Evolutionary conservation across 2,329 filamentous ascomycete genomes (phyloP).

Genomic region (Septoria linicola): DNA sequence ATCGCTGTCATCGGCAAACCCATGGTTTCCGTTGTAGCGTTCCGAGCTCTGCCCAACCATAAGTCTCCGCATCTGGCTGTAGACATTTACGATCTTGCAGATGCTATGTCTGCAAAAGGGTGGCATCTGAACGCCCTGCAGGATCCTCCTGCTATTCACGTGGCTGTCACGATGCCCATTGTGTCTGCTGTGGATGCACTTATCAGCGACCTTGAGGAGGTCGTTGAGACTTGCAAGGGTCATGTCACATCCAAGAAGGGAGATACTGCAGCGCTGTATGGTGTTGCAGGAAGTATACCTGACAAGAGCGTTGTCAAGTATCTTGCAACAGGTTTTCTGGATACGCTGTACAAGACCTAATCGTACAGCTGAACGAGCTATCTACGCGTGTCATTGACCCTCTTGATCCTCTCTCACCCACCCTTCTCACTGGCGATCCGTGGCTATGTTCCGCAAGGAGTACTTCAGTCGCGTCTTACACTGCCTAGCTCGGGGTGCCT

Average conservation of each 20-base stretch:
- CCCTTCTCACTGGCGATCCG: no score
- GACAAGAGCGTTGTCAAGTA: conserved; percentile 95
- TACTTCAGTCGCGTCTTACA: no score
- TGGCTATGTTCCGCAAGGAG: no score
- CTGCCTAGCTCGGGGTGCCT: no score
- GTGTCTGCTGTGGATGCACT: conserved; percentile 77
- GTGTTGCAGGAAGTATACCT: conserved; percentile 88
- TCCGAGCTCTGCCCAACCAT: conserved; percentile 55
- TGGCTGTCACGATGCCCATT: conserved; percentile 88
- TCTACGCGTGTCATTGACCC: not conserved
- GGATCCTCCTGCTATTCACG: conserved; percentile 85
- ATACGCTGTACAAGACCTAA: conserved; percentile 59
- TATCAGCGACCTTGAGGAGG: conserved; percentile 64
- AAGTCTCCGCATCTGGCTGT: conserved; percentile 56
- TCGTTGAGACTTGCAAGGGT: conserved; percentile 70
- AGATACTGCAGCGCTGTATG: conserved; percentile 85
- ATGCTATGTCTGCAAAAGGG: conserved; percentile 77
- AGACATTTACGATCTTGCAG: conserved; percentile 91
- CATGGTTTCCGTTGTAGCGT: conserved; percentile 86
- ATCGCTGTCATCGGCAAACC: conserved; percentile 80
- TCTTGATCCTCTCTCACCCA: not conserved
- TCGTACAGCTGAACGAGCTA: not conserved
- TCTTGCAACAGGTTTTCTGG: conserved; percentile 84
- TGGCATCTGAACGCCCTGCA: conserved; percentile 98
- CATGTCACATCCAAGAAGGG: conserved; percentile 65